Percentiles rank a stretch among this genome's conserved stretches.
These are phyloP conservation scores for Parascedosporium putredinis DNA, from an alignment of 2,329 filamentous ascomycete genomes.

Conservation along the genomic window DNA sequence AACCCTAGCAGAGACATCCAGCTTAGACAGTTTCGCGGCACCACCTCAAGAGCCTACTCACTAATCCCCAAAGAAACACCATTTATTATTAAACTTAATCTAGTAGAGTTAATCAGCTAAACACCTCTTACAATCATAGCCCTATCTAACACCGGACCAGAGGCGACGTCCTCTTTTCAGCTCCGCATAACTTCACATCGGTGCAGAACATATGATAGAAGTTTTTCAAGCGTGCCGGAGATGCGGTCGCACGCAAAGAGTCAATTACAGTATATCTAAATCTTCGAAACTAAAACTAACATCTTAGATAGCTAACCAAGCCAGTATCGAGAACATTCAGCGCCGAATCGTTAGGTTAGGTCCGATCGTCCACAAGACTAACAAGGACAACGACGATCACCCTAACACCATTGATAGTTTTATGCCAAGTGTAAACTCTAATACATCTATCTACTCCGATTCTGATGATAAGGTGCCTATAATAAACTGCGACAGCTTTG, in stretches of 20 bases:
- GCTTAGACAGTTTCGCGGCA: background rate
- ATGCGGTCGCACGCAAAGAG: background rate
- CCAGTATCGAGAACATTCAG: background rate
- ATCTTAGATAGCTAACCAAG: background rate
- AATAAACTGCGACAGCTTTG: constrained; percentile 15
- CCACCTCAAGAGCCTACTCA: background rate
- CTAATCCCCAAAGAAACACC: background rate
- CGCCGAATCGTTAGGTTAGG: background rate
- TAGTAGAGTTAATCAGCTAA: background rate
- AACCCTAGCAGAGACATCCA: background rate
- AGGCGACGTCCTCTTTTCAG: background rate
- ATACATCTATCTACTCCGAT: background rate
- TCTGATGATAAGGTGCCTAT: background rate
- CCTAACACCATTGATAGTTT: background rate
- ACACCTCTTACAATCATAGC: background rate
- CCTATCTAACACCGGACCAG: background rate
- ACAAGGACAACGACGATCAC: background rate
- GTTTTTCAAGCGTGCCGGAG: background rate
- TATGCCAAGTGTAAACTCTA: background rate
- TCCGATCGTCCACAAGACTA: background rate
- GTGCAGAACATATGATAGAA: background rate
- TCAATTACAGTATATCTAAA: background rate
- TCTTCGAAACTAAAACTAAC: background rate
- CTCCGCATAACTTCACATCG: background rate
- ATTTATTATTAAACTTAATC: background rate